Percentiles rank a stretch among this genome's conserved stretches.
Conservation (phyloP, 371 early-diverging fungal genomes). For the Mucor mucedo region DNA sequence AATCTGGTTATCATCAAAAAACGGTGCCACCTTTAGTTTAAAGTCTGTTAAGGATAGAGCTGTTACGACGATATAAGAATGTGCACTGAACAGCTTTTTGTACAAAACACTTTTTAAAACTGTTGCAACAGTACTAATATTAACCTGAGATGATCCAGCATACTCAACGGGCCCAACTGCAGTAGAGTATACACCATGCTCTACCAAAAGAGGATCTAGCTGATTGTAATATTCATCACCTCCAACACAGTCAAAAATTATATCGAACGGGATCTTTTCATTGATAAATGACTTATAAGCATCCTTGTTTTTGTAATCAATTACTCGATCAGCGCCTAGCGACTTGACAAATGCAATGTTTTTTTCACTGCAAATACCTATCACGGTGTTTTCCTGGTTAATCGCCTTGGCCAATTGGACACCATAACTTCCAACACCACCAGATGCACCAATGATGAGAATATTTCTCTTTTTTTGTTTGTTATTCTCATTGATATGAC, state of each 20-base stretch:
- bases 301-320: slow-evolving; percentile 58
- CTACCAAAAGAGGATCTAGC: slow-evolving; percentile 32
- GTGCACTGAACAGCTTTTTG: slow-evolving; percentile 11
- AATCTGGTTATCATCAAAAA: slow-evolving; percentile 12
- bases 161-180: slow-evolving; percentile 50
- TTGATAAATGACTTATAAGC: slow-evolving; percentile 28
- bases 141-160: slow-evolving; percentile 17
- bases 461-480: slow-evolving; percentile 21
- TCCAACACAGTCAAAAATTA: slow-evolving; percentile 59
- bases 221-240: slow-evolving; percentile 53
- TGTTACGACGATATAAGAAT: slow-evolving; percentile 7
- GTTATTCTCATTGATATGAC: slow-evolving; percentile 4
- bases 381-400: slow-evolving; percentile 51
- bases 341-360: slow-evolving; percentile 54
- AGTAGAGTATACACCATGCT: slow-evolving; percentile 45
- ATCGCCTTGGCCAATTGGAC: slow-evolving; percentile 67
- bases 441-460: slow-evolving; percentile 61
- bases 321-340: slow-evolving; percentile 65
- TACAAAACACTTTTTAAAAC: neutral
- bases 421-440: slow-evolving; percentile 65
- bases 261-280: slow-evolving; percentile 37
- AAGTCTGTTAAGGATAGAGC: slow-evolving; percentile 11
- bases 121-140: neutral
- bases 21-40: slow-evolving; percentile 8
- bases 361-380: slow-evolving; percentile 65